phyloP scores from a whole-genome alignment of 192 early-diverging fungal genomes.

The Lunasporangiospora selenospora region DNA sequence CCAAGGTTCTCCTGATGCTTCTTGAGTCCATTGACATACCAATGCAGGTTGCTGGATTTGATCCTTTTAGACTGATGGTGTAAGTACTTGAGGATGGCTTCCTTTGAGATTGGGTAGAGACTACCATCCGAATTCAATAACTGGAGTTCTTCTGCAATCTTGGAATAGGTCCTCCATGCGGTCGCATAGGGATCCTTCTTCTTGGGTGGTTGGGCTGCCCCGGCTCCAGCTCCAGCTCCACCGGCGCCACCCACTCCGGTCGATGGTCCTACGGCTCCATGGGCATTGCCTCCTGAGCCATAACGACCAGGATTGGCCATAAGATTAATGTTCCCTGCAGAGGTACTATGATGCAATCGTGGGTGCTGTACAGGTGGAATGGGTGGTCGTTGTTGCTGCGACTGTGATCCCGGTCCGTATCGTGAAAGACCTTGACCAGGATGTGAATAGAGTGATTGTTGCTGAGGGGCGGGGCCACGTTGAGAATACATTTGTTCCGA shows the following conservation, averaged over 20 bases:
- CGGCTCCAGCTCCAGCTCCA: background rate
- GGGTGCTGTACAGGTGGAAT: slow-evolving; percentile 32
- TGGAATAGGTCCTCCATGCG: slow-evolving; percentile 46
- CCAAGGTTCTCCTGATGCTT: slow-evolving; percentile 48
- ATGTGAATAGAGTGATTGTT: slow-evolving; percentile 8
- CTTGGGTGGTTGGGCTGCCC: slow-evolving; percentile 6
- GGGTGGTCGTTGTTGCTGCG: slow-evolving; percentile 39
- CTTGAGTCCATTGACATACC: slow-evolving; percentile 47
- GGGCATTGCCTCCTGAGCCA: background rate
- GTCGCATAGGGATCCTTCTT: slow-evolving; percentile 47
- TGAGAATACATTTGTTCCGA: slow-evolving; percentile 2
- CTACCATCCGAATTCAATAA: slow-evolving; percentile 35
- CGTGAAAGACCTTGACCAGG: background rate
- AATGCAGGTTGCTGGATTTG: slow-evolving; percentile 45
- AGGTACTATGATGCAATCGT: slow-evolving; percentile 38
- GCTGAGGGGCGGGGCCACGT: slow-evolving; percentile 5
- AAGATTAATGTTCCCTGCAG: slow-evolving; percentile 33
- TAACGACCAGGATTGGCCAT: slow-evolving; percentile 7
- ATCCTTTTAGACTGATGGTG: slow-evolving; percentile 46
- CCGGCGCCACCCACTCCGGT: background rate
- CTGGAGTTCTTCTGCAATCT: slow-evolving; percentile 38
- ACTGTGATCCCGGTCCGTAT: background rate
- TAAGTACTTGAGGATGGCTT: slow-evolving; percentile 44
- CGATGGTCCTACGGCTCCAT: background rate
- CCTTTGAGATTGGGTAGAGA: slow-evolving; percentile 43